phyloP scores from a whole-genome alignment of 2,329 filamentous ascomycete species.

The Lachnellula arida region DNA sequence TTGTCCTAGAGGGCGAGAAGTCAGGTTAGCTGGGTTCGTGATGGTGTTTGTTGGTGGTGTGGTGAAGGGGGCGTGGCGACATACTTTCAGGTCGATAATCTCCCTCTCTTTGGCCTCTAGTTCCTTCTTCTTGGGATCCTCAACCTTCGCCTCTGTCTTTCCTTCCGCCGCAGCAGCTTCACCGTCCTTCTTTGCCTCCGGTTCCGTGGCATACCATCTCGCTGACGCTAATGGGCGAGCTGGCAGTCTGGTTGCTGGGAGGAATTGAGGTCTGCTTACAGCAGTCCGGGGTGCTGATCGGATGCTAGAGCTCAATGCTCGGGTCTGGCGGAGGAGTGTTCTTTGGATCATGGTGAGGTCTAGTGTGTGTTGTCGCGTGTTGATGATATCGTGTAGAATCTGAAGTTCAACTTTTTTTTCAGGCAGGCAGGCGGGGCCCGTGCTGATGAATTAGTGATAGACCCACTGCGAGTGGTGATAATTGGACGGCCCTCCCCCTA shows the following conservation, averaged over 20 bases:
- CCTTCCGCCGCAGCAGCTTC: slow-evolving; percentile 33
- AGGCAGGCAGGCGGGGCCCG: not conserved
- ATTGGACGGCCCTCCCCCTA: not conserved
- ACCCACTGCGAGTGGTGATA: not conserved
- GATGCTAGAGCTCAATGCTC: slow-evolving; percentile 36
- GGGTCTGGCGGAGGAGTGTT: slow-evolving; percentile 44
- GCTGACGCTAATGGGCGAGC: slow-evolving; percentile 17
- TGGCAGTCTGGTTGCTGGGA: slow-evolving; percentile 33
- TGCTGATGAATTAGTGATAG: not conserved
- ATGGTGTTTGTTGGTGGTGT: not conserved
- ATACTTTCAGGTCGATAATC: slow-evolving; percentile 78
- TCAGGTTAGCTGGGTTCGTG: not conserved
- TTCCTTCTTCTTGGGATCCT: slow-evolving; percentile 55
- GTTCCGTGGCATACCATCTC: slow-evolving; percentile 37
- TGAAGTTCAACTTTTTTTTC: not conserved
- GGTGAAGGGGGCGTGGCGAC: slow-evolving; percentile 23
- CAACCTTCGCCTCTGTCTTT: slow-evolving; percentile 31
- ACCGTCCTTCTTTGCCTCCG: slow-evolving; percentile 40
- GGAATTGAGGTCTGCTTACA: slow-evolving; percentile 34
- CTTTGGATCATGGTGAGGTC: slow-evolving; percentile 44
- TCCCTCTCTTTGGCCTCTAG: slow-evolving; percentile 69
- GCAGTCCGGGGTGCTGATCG: slow-evolving; percentile 20
- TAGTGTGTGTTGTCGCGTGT: slow-evolving; percentile 14
- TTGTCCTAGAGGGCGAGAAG: slow-evolving; percentile 62
- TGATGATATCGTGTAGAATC: slow-evolving; percentile 7